A percentile compares a stretch with the other conserved stretches of the same genome.
phyloP scores from a whole-genome alignment of 2,329 filamentous ascomycete species.

The Penicillium brevicompactum region DNA sequence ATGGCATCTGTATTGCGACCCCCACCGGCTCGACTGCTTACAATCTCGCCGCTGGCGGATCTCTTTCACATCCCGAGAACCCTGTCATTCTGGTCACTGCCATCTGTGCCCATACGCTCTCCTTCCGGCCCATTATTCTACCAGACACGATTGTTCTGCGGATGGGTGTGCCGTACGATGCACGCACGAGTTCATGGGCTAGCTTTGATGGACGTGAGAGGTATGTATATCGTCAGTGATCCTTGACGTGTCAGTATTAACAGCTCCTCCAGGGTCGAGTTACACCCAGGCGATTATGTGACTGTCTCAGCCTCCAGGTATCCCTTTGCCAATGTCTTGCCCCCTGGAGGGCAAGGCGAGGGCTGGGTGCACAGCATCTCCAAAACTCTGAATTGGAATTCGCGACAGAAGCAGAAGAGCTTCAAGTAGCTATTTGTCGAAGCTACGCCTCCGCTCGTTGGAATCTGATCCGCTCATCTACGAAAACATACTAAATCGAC shows the following conservation, averaged over 20 bases:
- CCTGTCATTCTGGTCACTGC: constrained; percentile 93
- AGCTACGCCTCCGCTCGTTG: not conserved
- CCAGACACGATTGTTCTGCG: constrained; percentile 94
- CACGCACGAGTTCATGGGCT: constrained; percentile 89
- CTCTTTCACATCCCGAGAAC: constrained; percentile 92
- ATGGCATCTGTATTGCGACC: constrained; percentile 90
- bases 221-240: constrained; percentile 31
- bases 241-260: constrained; percentile 9
- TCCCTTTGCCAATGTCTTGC: constrained; percentile 54
- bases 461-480: not conserved
- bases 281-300: constrained; percentile 54
- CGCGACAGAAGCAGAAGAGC: constrained; percentile 49
- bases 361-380: constrained; percentile 56
- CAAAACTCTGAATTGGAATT: constrained; percentile 55
- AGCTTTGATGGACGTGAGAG: constrained; percentile 94
- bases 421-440: constrained; percentile 25
- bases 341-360: constrained; percentile 46
- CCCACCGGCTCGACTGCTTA: constrained; percentile 95
- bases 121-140: constrained; percentile 93
- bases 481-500: not conserved
- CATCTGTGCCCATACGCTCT: constrained; percentile 92
- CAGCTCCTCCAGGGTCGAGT: constrained; percentile 42
- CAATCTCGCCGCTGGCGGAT: constrained; percentile 93
- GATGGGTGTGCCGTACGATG: constrained; percentile 91
- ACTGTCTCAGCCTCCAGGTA: constrained; percentile 56